phyloP scores from a whole-genome alignment of 352 stramenopile genomes.

The Globisporangium radiosum region DNA sequence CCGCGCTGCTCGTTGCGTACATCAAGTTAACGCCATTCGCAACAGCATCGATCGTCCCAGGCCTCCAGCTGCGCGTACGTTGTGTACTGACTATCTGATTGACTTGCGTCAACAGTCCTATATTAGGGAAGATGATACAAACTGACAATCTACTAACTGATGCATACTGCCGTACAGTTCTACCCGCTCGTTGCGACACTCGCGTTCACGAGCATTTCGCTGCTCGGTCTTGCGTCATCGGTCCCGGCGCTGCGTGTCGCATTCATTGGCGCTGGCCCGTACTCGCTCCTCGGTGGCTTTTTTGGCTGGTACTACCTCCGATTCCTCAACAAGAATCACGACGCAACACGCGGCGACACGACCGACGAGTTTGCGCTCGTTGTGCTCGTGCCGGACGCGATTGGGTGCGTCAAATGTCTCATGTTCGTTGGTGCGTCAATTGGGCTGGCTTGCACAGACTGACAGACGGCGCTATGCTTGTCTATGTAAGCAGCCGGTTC shows the following conservation, averaged over 20 bases:
- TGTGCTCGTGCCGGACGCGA: constrained; percentile 61
- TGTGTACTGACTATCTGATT: background rate
- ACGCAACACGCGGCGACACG: constrained; percentile 62
- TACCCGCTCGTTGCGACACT: constrained; percentile 54
- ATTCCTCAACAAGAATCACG: constrained; percentile 75
- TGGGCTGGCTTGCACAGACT: too few species aligned
- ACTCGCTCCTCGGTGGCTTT: constrained; percentile 64
- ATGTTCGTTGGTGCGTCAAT: too few species aligned
- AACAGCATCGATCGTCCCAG: constrained; percentile 42
- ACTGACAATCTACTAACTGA: background rate
- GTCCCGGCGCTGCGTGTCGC: constrained; percentile 32
- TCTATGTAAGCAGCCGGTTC: constrained; percentile 32
- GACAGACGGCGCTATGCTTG: background rate
- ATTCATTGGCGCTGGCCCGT: constrained; percentile 65
- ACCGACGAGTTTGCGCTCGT: constrained; percentile 76
- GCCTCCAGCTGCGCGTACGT: constrained; percentile 60
- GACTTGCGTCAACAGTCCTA: too few species aligned
- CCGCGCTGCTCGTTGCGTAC: constrained; percentile 70
- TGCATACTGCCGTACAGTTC: constrained; percentile 25
- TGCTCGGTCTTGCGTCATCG: constrained; percentile 32
- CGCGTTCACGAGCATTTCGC: constrained; percentile 43
- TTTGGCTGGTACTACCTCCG: constrained; percentile 85
- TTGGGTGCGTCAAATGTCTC: constrained; percentile 33
- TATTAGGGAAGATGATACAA: background rate
- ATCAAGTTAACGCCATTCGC: constrained; percentile 69